Base-by-base conservation (phyloP, 371 early-diverging fungal genomes). In the Dinochytrium kinnereticum region DNA sequence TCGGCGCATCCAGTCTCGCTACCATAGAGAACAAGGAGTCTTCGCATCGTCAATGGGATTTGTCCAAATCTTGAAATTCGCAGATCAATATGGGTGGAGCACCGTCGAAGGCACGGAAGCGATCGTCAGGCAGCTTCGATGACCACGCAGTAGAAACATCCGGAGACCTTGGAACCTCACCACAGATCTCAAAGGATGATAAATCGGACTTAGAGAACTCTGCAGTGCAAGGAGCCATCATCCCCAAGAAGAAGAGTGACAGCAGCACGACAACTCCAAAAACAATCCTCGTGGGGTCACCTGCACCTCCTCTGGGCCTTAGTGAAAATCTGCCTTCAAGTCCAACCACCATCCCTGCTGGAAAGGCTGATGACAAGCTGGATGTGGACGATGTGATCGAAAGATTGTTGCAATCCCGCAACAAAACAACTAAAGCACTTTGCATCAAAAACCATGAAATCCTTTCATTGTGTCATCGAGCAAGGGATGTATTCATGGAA, bases 401-500 rank as follows among this genome's bases (percentile, higher is more conserved):
- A 59, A 88, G 94, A 61, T 85, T 97, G 17, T 81, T 94, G 49
- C 92, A 92, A 38, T 92, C 91, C 21, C 93, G 95, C 19, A 90
- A 91, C 78, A 93, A 92, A 75, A 86, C 91, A 17, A 86, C 91
- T 19, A 93, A 92, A 76, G 80, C 86, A 33, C 82, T 93, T 31
- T 92, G 92, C 76, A 79, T 94, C 21, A 92, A 91, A 76, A 91
- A 89, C 76, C 85, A 90, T 24, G 98, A 98, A 82, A 95, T 99
- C 71, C 84, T 87, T 44, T 91, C 89, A 28, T 91, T 99, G 69
- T 98, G 98, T 82, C 89, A 87, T 73, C 84, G 88, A 59, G 91
- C 96, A 39, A 91, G 96, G 68, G 96, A 96, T 71, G 90, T 98
- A 31, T 94, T 98, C 80, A 80, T 98, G 82, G 88, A 86, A 72